Base-by-base conservation (phyloP, 2,329 filamentous ascomycete genomes). In the Nigrograna mackinnonii region DNA sequence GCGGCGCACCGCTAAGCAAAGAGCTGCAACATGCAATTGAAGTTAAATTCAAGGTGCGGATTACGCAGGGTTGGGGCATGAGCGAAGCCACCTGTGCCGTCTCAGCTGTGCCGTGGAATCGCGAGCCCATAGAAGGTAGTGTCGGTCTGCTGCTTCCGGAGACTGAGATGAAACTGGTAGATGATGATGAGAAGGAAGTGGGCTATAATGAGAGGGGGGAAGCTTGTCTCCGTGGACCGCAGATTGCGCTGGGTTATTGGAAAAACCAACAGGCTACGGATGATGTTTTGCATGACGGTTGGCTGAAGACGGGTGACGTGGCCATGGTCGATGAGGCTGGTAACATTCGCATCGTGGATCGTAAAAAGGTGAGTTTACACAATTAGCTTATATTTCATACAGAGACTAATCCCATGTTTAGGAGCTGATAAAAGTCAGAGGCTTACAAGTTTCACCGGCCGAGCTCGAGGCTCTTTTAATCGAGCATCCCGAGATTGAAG, bases 11-110 rank as follows among this genome's bases (percentile, higher is more conserved):
- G 54, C 82, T 37, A 75, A 91, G 14, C 84, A 84, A 3, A 82
- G 94, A 45, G 95, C 92, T 74, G 90, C 95, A 69, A 89, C 87
- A 13, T 95, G 94, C 60, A 90, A 90, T 0, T 75, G 95, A 6
- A 87, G 83, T 4, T 90, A 95, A 1, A 85, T 87, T 1, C 83
- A 87, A 52, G 79, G 80, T 12, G 87, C 38, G 71, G 68, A 7
- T 71, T 65, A 64, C 66, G 67, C 2, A 67, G 68, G 62, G 64
- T 62, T 16, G 68, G 70, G n/a, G n/a, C n/a, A n/a, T n/a, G n/a
- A n/a, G n/a, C n/a, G n/a, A n/a, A n/a, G n/a, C n/a, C n/a, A n/a
- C n/a, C n/a, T n/a, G n/a, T n/a, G n/a, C n/a, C n/a, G n/a, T n/a
- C n/a, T n/a, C n/a, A n/a, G n/a, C n/a, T n/a, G n/a, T n/a, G n/a